Base-by-base conservation (phyloP, 805 yeast species). In the Nakazawaea anatomiae region DNA sequence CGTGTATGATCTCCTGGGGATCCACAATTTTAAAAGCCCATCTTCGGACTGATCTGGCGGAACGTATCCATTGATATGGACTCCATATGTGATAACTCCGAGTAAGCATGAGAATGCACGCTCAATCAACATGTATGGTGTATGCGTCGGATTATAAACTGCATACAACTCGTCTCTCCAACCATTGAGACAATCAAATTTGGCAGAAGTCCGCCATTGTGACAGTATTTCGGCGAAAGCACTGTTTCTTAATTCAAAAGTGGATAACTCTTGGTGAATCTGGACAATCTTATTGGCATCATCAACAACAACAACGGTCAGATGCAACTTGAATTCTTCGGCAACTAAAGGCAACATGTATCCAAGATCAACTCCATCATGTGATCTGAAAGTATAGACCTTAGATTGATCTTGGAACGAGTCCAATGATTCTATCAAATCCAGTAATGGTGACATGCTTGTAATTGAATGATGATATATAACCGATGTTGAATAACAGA, bases 41-140 rank as follows among this genome's bases (percentile, higher is more conserved):
- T 71, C 67, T 3, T 52, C 25, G 4, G 77, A 60, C 34, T 63
- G 51, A 0, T 62, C 55, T 2, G 80, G 75, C 0, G 80, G 75
- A 0, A 85, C 72, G 58, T 80, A 94, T 1, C 97, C 98, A 57
- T 80, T 87, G 30, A 91, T 73, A 64, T 94, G 98, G 4, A 85
- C 84, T 1, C 99, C 99, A 64, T 89, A 90, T 53, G 96, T 89
- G 0, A 87, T 82, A 9, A 94, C 85, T 0, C 99, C 99, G 41
- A 92, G 62, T 11, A 89, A 66, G 1, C 88, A 86, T 11, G 95
- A 80, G 52, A 89, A 80, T 0, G 97, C 84, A 41, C 99, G 73
- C 64, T 94, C 99, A 4, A 89, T 66, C 5, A 73, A 68, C 57
- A 89, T 67, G 60, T 92, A 94, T 0, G 86, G 85, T 1, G 51